Evolutionary conservation across 2,329 filamentous ascomycete genomes (phyloP).

Genomic region (Pochonia chlamydosporia): DNA sequence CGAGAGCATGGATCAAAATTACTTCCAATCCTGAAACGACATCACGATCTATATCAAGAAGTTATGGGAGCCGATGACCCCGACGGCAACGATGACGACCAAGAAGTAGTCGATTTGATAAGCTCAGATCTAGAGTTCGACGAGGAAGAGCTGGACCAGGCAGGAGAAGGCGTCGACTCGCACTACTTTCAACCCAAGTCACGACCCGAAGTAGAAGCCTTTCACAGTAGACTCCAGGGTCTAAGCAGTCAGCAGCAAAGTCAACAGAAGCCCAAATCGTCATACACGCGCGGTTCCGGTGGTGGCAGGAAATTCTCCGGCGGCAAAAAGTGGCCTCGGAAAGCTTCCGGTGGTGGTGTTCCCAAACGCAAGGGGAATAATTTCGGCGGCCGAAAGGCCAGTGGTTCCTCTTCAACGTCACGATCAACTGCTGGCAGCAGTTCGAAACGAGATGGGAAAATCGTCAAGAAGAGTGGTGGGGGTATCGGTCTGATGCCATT

Average conservation of each 20-base stretch:
- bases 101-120: conserved; percentile 51
- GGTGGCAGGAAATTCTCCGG: conserved; percentile 21
- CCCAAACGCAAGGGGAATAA: conserved; percentile 21
- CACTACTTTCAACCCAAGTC: conserved; percentile 37
- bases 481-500: conserved; percentile 34
- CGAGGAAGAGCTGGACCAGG: conserved; percentile 30
- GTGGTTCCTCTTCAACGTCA: conserved; percentile 20
- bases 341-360: conserved; percentile 22
- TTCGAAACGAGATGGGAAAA: conserved; percentile 21
- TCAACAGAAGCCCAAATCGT: conserved; percentile 18
- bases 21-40: conserved; percentile 49
- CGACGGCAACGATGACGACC: conserved; percentile 18
- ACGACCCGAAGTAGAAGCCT: conserved; percentile 26
- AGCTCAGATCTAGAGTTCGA: conserved; percentile 37
- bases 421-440: conserved; percentile 12
- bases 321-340: conserved; percentile 23
- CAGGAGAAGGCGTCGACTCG: conserved; percentile 35
- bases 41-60: conserved; percentile 40
- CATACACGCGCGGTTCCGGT: conserved; percentile 16
- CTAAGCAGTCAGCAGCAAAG: conserved; percentile 20
- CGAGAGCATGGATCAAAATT: conserved; percentile 55
- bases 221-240: conserved; percentile 24
- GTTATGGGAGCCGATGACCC: conserved; percentile 37
- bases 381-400: conserved; percentile 21
- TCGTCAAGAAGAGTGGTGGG: conserved; percentile 26